A percentile compares a stretch with the other conserved stretches of the same genome.
Conservation (phyloP, 192 early-diverging fungal genomes). For the Coemansia sp. region DNA sequence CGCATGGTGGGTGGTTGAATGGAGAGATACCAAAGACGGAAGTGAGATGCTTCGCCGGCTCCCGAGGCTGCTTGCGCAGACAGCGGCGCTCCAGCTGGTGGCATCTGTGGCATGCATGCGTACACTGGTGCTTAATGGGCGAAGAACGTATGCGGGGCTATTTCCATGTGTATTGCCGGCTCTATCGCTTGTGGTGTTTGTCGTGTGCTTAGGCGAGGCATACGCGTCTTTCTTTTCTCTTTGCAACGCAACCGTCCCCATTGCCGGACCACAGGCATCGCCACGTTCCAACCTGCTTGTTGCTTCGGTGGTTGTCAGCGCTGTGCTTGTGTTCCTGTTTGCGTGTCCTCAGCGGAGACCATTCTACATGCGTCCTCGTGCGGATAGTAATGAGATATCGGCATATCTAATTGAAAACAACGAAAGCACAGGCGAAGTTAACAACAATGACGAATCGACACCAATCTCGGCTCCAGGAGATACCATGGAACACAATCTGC, state of each 20-base stretch:
- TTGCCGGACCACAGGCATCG: conserved; percentile 9
- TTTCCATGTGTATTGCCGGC: conserved; percentile 13
- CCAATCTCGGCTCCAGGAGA: conserved; percentile 10
- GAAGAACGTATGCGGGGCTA: conserved; percentile 16
- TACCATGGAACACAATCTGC: conserved; percentile 11
- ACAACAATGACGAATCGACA: conserved; percentile 14
- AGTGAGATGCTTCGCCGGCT: not conserved
- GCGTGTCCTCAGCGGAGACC: conserved; percentile 15
- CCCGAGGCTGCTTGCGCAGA: not conserved
- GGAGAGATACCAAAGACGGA: not conserved
- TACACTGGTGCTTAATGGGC: conserved; percentile 4
- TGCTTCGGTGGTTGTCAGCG: not conserved
- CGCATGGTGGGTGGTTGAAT: not conserved
- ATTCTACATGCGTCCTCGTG: conserved; percentile 14
- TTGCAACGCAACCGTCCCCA: conserved; percentile 3
- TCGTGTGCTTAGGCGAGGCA: conserved; percentile 7
- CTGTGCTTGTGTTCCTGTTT: not conserved
- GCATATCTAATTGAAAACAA: not conserved
- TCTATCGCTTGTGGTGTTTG: not conserved
- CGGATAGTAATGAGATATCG: too few relatives aligned
- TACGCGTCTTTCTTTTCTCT: conserved; percentile 35
- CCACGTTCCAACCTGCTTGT: conserved; percentile 14
- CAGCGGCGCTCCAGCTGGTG: not conserved
- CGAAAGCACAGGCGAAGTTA: not conserved
- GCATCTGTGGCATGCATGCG: not conserved